Evolutionary conservation across 805 yeast genomes (phyloP).

Genomic region (Monosporozyma unispora): DNA sequence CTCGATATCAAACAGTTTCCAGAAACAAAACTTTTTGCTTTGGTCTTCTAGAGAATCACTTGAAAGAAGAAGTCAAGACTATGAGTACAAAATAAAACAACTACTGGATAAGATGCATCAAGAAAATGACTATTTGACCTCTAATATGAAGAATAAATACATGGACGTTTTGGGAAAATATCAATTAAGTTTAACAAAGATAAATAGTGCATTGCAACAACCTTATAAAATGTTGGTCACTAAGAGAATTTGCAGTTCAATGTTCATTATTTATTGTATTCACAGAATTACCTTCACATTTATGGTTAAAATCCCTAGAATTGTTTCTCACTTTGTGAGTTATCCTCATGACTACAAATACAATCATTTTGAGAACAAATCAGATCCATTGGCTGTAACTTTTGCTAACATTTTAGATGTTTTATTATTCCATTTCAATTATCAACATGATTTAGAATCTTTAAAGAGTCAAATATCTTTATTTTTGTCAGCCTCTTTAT

Average conservation of each 20-base stretch:
- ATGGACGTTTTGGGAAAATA: slow-evolving; percentile 22
- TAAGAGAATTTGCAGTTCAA: slow-evolving; percentile 17
- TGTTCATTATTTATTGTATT: slow-evolving; percentile 30
- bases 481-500: slow-evolving; percentile 48
- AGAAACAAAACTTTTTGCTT: slow-evolving; percentile 12
- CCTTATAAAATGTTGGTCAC: slow-evolving; percentile 9
- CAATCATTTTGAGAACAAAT: slow-evolving; percentile 11
- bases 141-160: slow-evolving; percentile 10
- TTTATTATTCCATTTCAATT: slow-evolving; percentile 24
- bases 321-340: slow-evolving; percentile 12
- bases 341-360: slow-evolving; percentile 16
- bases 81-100: slow-evolving; percentile 15
- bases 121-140: slow-evolving; percentile 8
- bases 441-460: slow-evolving; percentile 31
- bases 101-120: slow-evolving; percentile 11
- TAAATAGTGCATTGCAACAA: slow-evolving; percentile 13
- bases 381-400: slow-evolving; percentile 35
- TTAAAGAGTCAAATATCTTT: slow-evolving; percentile 35
- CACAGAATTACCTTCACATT: slow-evolving; percentile 31
- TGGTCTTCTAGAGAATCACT: slow-evolving; percentile 21
- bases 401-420: slow-evolving; percentile 29
- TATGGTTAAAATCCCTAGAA: slow-evolving; percentile 20
- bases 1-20: slow-evolving; percentile 6
- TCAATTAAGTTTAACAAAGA: slow-evolving; percentile 20
- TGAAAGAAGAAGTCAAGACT: slow-evolving; percentile 12